Base-by-base conservation (phyloP, 352 stramenopile species). In the Globisporangium nodosum region DNA sequence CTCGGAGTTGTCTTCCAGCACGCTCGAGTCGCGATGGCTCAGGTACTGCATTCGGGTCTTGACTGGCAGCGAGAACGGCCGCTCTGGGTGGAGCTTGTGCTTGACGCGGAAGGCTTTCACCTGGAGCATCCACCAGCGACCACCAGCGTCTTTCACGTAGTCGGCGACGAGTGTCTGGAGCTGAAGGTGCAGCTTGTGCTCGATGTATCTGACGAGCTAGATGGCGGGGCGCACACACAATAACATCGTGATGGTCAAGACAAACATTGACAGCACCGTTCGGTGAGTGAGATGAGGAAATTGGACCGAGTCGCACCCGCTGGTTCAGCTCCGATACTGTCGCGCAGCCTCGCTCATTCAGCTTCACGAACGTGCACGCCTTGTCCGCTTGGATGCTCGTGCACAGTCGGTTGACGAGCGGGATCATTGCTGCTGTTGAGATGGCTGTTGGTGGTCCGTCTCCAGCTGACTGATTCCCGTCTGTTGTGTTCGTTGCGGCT, bases 61-160 rank as follows among this genome's bases (percentile, higher is more conserved):
- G 1, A 76, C 35, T 0, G 77, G 67, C 9, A 92, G 46, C 5
- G 78, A 76, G 50, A 73, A 71, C 13, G 64, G 60, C 31, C 70
- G 60, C 5, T 74, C 80, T 8, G 65, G 56, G 40, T 76, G 59
- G n/a, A 63, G 42, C 35, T 54, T 69, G 39, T 53, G 70, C 48
- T 73, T 73, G 45, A 92, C 58, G 4, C 81, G 81, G 45, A 92
- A 92, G 11, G 78, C 72, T 52, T 94, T 94, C 42, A 94, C 73
- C 39, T 94, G 84, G 3, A 94, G 59, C 0, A 92, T 66, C 84
- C 84, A 92, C 84, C 84, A 94, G 11, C 71, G 67, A 0, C 84
- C 81, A n/a, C 66, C 46, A 3, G 58, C 45, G 61, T 94, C 84
- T 68, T 91, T 92, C 12, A 81, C 60, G 45, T 77, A 94, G 63